Base-by-base conservation (phyloP, 2,329 filamentous ascomycete species). In the Colletotrichum liaoningense region DNA sequence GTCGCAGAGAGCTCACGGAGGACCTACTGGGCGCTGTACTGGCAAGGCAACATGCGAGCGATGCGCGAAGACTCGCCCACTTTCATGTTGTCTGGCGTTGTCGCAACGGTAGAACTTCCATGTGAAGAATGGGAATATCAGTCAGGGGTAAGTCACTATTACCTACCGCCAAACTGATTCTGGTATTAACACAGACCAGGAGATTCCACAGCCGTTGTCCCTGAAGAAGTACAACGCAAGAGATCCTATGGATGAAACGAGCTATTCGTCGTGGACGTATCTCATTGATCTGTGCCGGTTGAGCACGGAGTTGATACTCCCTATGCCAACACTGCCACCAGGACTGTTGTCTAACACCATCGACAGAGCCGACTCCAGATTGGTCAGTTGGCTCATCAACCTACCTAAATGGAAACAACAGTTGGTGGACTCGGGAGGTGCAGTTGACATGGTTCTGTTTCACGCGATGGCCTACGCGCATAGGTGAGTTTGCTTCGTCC, bases 61-160 rank as follows among this genome's bases (percentile, higher is more conserved):
- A 49, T 77, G 56, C 75, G 73, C 22, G 76, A 78, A n/a, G 71
- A 74, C 8, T 74, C 72, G 38, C 69, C 77, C 30, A 77, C 74
- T 49, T 79, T 81, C 49, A 73, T 78, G 30, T 77, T 82, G 30
- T 77, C 73, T 19, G 77, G 79, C 12, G 74, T 82, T 28, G 76
- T 79, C 16, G 77, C 78, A 26, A 79, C 83, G 24, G 80, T 81
- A 19, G 81, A 84, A 54, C 72, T 85, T 22, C 83, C 83, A 1
- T 84, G 81, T 62, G 83, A 85, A 75, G 82, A 84, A 74, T 82
- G 78, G 77, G 80, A 84, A 74, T 85, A 84, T 69, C 80, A 83
- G 49, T 77, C 80, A 72, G 83, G 83, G 71, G 83, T 84, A 77
- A 12, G 24, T 63, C 26, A 52, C n/a, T 4, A 74, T 67, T 33